These are phyloP conservation scores for Plectranthus barbatus DNA, from an alignment of 257 asterid genomes.

Conservation along the genomic window DNA sequence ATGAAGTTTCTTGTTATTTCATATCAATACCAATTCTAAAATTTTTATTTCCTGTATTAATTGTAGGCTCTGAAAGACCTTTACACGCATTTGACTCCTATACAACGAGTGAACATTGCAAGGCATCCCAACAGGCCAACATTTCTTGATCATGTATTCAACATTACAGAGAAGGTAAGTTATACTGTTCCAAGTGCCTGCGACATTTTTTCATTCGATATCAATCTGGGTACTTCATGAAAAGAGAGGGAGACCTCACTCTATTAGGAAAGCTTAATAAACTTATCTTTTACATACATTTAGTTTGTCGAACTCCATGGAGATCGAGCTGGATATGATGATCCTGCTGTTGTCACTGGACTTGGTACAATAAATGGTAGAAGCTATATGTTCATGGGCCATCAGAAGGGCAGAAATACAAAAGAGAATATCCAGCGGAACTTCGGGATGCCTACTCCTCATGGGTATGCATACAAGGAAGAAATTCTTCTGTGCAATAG, in stretches of 20 bases:
- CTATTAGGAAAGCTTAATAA: no score
- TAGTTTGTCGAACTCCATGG: no score
- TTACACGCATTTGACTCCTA: constrained; percentile 70
- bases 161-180: constrained; percentile 72
- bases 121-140: constrained; percentile 89
- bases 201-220: not conserved
- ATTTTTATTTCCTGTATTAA: not conserved
- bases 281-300: not conserved
- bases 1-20: no score
- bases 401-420: constrained; percentile 84
- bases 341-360: constrained; percentile 87
- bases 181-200: not conserved
- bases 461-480: constrained; percentile 73
- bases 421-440: constrained; percentile 84
- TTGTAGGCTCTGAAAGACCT: constrained; percentile 75
- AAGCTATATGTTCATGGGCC: constrained; percentile 89
- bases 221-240: no score
- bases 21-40: not conserved
- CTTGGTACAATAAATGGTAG: constrained; percentile 77
- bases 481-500: not conserved
- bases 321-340: no score
- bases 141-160: constrained; percentile 81
- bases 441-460: constrained; percentile 99
- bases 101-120: constrained; percentile 80
- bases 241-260: no score